These are phyloP conservation scores for Phytophthora niederhauseri DNA, from an alignment of 352 stramenopile species.

Conservation along the genomic window DNA sequence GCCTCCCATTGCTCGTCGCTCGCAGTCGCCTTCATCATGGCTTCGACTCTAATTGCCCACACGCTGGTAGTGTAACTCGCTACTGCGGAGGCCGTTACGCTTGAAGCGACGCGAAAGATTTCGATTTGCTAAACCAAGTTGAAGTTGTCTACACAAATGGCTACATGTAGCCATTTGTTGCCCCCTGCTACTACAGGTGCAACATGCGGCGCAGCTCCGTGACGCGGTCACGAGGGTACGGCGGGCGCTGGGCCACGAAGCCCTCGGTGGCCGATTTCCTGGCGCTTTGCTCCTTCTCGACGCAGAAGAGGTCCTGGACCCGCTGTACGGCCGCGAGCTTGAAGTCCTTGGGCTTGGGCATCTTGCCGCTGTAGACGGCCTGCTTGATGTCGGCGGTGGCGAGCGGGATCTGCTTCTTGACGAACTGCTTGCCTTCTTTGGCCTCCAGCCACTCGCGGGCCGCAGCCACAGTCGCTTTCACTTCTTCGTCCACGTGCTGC, in stretches of 20 bases:
- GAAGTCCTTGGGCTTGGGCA: slow-evolving; percentile 65
- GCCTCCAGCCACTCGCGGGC: slow-evolving; percentile 56
- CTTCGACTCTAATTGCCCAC: not conserved
- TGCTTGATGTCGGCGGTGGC: slow-evolving; percentile 60
- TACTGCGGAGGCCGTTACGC: slow-evolving; percentile 9
- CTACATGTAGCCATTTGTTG: slow-evolving; percentile 3
- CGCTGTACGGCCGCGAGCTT: slow-evolving; percentile 47
- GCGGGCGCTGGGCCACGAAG: slow-evolving; percentile 36
- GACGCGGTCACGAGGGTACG: slow-evolving; percentile 38
- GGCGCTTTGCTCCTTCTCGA: slow-evolving; percentile 40
- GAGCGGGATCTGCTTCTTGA: slow-evolving; percentile 57
- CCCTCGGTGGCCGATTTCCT: slow-evolving; percentile 39
- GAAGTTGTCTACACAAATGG: slow-evolving; percentile 21
- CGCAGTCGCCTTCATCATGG: slow-evolving; percentile 42
- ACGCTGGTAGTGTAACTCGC: too few relatives aligned
- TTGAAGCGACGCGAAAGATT: slow-evolving; percentile 37
- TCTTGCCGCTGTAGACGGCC: slow-evolving; percentile 46
- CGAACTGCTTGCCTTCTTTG: slow-evolving; percentile 65
- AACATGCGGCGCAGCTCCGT: slow-evolving; percentile 27
- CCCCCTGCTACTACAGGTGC: slow-evolving; percentile 5
- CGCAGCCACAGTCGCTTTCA: slow-evolving; percentile 23
- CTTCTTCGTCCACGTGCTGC: slow-evolving; percentile 35
- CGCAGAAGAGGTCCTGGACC: slow-evolving; percentile 48
- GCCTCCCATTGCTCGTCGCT: slow-evolving; percentile 23
- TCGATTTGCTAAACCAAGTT: slow-evolving; percentile 24